Evolutionary conservation across 2,329 filamentous ascomycete genomes (phyloP).

Genomic region (Talaromyces amestolkiae): DNA sequence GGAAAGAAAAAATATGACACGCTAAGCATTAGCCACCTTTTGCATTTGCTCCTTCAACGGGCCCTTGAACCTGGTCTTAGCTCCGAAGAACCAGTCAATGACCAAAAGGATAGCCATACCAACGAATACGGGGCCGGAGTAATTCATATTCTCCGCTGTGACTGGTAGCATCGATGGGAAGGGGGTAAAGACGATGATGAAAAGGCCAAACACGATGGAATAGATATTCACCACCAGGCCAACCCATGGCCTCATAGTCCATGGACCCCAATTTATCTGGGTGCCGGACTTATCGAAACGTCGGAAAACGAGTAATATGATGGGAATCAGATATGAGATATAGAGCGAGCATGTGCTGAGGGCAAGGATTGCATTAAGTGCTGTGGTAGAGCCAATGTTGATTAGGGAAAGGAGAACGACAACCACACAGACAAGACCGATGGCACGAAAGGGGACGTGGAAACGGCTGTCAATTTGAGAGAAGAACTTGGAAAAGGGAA

Average conservation of each 20-base stretch:
- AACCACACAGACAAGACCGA: conserved; percentile 34
- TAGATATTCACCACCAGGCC: conserved; percentile 33
- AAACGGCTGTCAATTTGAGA: conserved; percentile 27
- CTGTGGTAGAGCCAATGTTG: conserved; percentile 41
- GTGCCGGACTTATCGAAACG: conserved; percentile 28
- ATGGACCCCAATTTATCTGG: conserved; percentile 27
- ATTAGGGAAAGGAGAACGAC: conserved; percentile 37
- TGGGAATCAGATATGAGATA: conserved; percentile 42
- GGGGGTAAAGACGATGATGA: conserved; percentile 33
- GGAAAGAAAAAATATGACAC: neutral
- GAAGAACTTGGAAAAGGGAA: conserved; percentile 33
- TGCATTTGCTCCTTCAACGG: conserved; percentile 17
- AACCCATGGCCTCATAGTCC: conserved; percentile 22
- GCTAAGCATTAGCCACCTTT: neutral
- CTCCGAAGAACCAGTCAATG: conserved; percentile 19
- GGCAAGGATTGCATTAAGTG: conserved; percentile 41
- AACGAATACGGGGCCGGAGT: conserved; percentile 35
- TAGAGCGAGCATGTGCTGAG: conserved; percentile 40
- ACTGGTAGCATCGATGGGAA: conserved; percentile 31
- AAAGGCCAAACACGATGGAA: conserved; percentile 34
- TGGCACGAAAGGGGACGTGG: conserved; percentile 37
- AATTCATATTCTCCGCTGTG: conserved; percentile 40
- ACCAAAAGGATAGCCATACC: conserved; percentile 22
- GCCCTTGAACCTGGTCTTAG: conserved; percentile 13
- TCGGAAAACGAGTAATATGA: conserved; percentile 35